Evolutionary conservation across 2,329 filamentous ascomycete species (phyloP).

Genomic region (Ophiosphaerella herpotricha): DNA sequence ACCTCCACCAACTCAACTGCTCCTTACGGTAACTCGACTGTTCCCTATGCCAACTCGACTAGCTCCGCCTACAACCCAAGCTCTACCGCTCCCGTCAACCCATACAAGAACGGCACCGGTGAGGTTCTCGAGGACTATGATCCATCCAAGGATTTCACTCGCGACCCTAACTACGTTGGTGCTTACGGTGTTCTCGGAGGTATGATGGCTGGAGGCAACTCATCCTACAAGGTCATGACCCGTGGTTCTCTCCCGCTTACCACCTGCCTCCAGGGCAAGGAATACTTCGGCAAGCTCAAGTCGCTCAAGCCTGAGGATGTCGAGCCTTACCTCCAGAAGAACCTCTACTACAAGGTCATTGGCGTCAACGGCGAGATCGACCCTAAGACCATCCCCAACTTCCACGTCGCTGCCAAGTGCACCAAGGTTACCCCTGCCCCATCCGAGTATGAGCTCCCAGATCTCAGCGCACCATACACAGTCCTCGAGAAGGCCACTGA

Average conservation of each 20-base stretch:
- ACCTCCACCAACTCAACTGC: constrained; percentile 26
- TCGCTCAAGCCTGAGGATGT: constrained; percentile 39
- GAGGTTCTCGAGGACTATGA: constrained; percentile 32
- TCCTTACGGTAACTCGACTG: constrained; percentile 23
- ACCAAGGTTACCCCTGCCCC: constrained; percentile 35
- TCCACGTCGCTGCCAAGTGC: constrained; percentile 41
- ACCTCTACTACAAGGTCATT: constrained; percentile 44
- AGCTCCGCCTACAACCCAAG: constrained; percentile 13
- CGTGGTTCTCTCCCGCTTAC: constrained; percentile 41
- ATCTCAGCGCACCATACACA: constrained; percentile 31
- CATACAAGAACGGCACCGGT: constrained; percentile 23
- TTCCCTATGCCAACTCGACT: constrained; percentile 5
- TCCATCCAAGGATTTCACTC: constrained; percentile 32
- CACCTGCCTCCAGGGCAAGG: constrained; percentile 40
- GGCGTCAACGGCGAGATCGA: constrained; percentile 37
- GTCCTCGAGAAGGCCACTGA: constrained; percentile 32
- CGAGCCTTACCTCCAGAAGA: constrained; percentile 38
- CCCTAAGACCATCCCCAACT: constrained; percentile 33
- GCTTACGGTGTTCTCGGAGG: constrained; percentile 39
- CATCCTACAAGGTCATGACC: constrained; percentile 33
- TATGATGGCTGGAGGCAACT: constrained; percentile 30
- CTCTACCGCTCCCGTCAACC: constrained; percentile 20
- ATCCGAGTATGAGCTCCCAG: constrained; percentile 32
- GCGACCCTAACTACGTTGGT: constrained; percentile 40
- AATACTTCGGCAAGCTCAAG: constrained; percentile 34